Conservation (phyloP, 2,329 filamentous ascomycete genomes). For the Sordariomycetes sp. region DNA sequence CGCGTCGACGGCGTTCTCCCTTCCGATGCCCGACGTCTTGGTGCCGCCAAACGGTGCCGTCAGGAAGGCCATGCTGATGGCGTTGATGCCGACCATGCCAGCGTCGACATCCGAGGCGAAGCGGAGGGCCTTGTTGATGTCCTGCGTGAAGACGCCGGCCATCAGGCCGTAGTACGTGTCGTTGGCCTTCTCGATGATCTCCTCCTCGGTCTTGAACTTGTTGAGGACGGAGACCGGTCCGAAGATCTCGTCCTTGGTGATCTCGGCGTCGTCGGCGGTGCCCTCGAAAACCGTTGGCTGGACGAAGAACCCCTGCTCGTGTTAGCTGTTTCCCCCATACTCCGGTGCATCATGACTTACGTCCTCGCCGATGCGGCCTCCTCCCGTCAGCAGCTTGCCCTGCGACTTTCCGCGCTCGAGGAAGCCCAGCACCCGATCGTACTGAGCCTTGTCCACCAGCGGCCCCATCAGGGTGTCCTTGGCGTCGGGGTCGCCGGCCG, state of each 20-base stretch:
- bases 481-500: constrained; percentile 52
- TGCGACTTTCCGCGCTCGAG: constrained; percentile 29
- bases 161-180: constrained; percentile 37
- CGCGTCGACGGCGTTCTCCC: constrained; percentile 37
- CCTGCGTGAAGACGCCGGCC: constrained; percentile 47
- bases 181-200: constrained; percentile 45
- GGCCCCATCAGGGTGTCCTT: constrained; percentile 50
- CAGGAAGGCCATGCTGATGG: constrained; percentile 25
- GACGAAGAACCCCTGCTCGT: constrained; percentile 27
- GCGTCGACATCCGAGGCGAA: constrained; percentile 48
- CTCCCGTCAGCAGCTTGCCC: constrained; percentile 26
- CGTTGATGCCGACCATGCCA: constrained; percentile 64
- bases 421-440: constrained; percentile 33
- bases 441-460: constrained; percentile 37
- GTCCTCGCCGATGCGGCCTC: constrained; percentile 25
- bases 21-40: constrained; percentile 39
- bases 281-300: constrained; percentile 36
- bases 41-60: constrained; percentile 37
- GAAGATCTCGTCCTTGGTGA: constrained; percentile 47
- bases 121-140: constrained; percentile 53
- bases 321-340: no score
- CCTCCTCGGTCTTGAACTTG: constrained; percentile 47
- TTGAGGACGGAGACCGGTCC: constrained; percentile 46
- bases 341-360: no score
- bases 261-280: constrained; percentile 29